Percentiles rank a stretch among this genome's conserved stretches.
Conservation (phyloP, 257 asterid species). For the Nicotiana paniculata region DNA sequence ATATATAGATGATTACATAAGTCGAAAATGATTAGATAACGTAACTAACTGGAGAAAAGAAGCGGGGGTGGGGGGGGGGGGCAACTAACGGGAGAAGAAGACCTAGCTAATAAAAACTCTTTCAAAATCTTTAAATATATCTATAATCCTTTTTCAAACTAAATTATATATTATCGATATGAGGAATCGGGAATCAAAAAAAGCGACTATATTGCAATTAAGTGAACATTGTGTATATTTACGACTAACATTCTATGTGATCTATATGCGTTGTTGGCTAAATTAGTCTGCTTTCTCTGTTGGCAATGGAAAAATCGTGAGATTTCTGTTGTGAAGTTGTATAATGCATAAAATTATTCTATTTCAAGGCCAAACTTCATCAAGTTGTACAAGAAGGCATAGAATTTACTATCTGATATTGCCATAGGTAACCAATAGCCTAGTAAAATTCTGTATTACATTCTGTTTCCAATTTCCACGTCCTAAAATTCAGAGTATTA, state of each 20-base stretch:
- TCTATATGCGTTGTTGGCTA: neutral
- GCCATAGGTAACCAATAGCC: neutral
- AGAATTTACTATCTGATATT: neutral
- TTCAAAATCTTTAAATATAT: neutral
- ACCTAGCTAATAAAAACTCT: neutral
- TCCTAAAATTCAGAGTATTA: neutral
- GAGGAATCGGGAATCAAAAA: no score
- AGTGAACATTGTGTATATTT: slow-evolving; percentile 28
- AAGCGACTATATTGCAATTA: neutral
- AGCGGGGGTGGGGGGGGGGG: no score
- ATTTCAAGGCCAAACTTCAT: neutral
- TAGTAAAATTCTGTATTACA: neutral
- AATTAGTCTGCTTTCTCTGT: no score
- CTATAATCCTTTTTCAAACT: no score
- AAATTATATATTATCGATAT: no score
- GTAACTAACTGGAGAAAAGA: no score
- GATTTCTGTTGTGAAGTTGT: no score
- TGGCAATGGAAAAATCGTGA: no score
- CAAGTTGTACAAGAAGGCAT: neutral
- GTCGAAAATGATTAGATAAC: neutral
- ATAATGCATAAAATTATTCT: no score
- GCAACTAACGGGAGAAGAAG: no score
- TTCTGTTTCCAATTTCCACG: neutral
- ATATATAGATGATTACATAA: neutral
- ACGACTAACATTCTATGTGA: slow-evolving; percentile 6